A percentile compares a stretch with the other conserved stretches of the same genome.
Evolutionary conservation across 1,284 basidiomycete species (phyloP).

Genomic region (Papiliotrema nemorosa): DNA sequence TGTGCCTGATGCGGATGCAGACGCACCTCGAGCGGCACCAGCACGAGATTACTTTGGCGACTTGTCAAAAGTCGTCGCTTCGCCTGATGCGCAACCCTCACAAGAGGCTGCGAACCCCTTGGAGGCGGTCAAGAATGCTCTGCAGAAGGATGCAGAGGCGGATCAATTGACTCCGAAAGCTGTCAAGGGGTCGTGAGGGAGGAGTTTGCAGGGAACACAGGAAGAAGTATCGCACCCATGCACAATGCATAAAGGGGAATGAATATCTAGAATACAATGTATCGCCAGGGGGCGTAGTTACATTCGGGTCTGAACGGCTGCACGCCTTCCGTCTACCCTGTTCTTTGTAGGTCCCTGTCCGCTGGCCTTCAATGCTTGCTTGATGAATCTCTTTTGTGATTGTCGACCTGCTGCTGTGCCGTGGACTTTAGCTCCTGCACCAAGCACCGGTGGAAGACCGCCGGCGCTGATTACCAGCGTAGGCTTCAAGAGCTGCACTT

Average conservation of each 20-base stretch:
- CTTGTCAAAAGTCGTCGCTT: background rate
- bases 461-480: background rate
- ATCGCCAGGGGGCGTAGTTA: too few species aligned
- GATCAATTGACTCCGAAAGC: slow-evolving; percentile 5
- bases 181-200: background rate
- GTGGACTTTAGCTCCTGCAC: background rate
- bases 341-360: slow-evolving; percentile 17
- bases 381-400: slow-evolving; percentile 12
- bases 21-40: background rate
- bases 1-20: background rate
- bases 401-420: slow-evolving; percentile 4
- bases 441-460: slow-evolving; percentile 1
- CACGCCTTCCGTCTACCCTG: slow-evolving; percentile 13
- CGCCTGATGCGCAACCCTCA: background rate
- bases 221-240: too few species aligned
- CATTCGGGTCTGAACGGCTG: background rate
- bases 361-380: slow-evolving; percentile 20
- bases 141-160: slow-evolving; percentile 2
- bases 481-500: background rate
- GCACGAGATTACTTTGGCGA: slow-evolving; percentile 9
- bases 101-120: background rate
- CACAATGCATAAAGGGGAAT: too few species aligned
- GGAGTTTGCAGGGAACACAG: too few species aligned
- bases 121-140: slow-evolving; percentile 2
- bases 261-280: background rate